Conservation (phyloP, 129 eudicot species). For the Scalesia atractyloides region DNA sequence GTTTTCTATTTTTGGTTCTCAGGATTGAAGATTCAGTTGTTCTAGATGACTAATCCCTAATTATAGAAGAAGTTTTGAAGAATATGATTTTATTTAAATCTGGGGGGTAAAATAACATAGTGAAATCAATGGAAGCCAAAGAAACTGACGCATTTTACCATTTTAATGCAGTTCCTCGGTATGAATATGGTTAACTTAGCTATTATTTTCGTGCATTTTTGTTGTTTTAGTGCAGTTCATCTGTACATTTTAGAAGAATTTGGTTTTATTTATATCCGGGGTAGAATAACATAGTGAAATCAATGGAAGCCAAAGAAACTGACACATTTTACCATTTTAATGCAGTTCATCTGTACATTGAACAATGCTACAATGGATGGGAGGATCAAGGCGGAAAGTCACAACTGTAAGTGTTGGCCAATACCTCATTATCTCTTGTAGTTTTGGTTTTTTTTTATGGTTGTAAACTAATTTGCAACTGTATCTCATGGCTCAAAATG, state of each 20-base stretch:
- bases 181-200: slow-evolving; percentile 14
- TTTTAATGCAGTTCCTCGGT: slow-evolving; percentile 11
- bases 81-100: slow-evolving; percentile 3
- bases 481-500: slow-evolving; percentile 8
- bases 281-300: slow-evolving; percentile 14
- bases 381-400: slow-evolving; percentile 94
- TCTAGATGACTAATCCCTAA: slow-evolving; percentile 11
- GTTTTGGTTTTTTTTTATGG: slow-evolving; percentile 11
- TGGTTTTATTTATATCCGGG: slow-evolving; percentile 3
- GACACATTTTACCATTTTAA: slow-evolving; percentile 16
- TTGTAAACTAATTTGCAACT: slow-evolving; percentile 6
- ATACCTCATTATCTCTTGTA: slow-evolving; percentile 2
- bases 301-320: slow-evolving; percentile 8
- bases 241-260: too few relatives aligned
- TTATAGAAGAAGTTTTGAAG: neutral
- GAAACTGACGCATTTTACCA: slow-evolving; percentile 8
- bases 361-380: slow-evolving; percentile 95
- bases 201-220: neutral
- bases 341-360: slow-evolving; percentile 6
- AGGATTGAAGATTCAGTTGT: slow-evolving; percentile 1
- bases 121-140: slow-evolving; percentile 10
- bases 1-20: neutral
- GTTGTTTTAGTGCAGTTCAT: slow-evolving; percentile 27
- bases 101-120: slow-evolving; percentile 11
- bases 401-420: slow-evolving; percentile 60